phyloP scores from a whole-genome alignment of 495 filamentous ascomycete species.

The Annulohypoxylon moriforme region DNA sequence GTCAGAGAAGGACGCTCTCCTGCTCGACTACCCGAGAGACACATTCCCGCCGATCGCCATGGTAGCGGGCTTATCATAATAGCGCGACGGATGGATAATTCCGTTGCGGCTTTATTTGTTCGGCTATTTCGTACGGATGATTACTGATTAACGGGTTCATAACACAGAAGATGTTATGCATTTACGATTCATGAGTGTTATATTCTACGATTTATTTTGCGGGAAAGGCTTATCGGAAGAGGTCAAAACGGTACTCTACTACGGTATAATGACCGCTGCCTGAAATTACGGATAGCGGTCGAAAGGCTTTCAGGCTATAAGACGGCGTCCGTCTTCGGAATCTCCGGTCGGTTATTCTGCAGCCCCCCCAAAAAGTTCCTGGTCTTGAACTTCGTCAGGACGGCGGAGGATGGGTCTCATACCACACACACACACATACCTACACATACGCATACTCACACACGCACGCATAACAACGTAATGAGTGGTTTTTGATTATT shows the following conservation, averaged over 20 bases:
- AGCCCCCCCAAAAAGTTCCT: slow-evolving; percentile 30
- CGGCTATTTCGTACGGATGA: slow-evolving; percentile 34
- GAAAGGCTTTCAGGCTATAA: slow-evolving; percentile 44
- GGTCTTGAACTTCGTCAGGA: slow-evolving; percentile 18
- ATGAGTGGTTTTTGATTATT: no score
- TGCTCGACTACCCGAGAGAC: slow-evolving; percentile 30
- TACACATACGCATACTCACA: not conserved
- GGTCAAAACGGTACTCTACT: slow-evolving; percentile 47
- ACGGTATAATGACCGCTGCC: slow-evolving; percentile 38
- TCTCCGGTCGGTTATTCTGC: slow-evolving; percentile 37
- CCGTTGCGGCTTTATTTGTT: slow-evolving; percentile 21
- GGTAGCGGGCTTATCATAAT: slow-evolving; percentile 29
- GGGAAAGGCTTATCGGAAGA: slow-evolving; percentile 41
- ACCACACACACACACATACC: not conserved
- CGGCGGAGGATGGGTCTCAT: slow-evolving; percentile 18
- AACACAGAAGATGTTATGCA: slow-evolving; percentile 31
- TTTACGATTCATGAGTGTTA: slow-evolving; percentile 46
- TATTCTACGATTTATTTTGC: slow-evolving; percentile 33
- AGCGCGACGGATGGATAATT: slow-evolving; percentile 16
- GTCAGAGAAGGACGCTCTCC: slow-evolving; percentile 37
- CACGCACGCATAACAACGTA: slow-evolving; percentile 15
- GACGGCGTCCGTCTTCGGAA: slow-evolving; percentile 34
- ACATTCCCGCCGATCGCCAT: slow-evolving; percentile 26
- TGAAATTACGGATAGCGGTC: slow-evolving; percentile 40
- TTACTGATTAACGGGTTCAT: slow-evolving; percentile 32